These are phyloP conservation scores for Xerocomus spinulosus DNA, from an alignment of 768 basidiomycete genomes.

Conservation along the genomic window DNA sequence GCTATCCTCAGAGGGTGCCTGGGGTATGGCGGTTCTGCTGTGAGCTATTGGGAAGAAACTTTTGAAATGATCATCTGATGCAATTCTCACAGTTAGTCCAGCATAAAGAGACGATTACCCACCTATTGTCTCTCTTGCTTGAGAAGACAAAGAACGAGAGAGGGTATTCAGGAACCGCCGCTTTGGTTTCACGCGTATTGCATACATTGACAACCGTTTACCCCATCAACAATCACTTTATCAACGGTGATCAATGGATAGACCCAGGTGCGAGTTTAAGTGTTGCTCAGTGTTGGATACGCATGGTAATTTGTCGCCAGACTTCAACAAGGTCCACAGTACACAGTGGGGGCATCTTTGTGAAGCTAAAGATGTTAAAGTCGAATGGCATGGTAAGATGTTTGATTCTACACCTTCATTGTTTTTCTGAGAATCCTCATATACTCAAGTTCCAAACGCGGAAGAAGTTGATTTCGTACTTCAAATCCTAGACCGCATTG, in stretches of 20 bases:
- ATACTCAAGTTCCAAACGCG: slow-evolving; percentile 36
- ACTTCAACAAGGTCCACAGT: slow-evolving; percentile 59
- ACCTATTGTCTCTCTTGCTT: slow-evolving; percentile 58
- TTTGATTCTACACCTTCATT: not conserved
- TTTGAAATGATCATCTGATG: not conserved
- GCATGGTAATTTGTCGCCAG: slow-evolving; percentile 29
- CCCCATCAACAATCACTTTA: slow-evolving; percentile 71
- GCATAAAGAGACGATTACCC: slow-evolving; percentile 61
- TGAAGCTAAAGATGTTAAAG: slow-evolving; percentile 69
- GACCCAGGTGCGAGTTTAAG: slow-evolving; percentile 51
- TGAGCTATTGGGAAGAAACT: slow-evolving; percentile 30
- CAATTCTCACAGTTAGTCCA: slow-evolving; percentile 52
- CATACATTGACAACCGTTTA: slow-evolving; percentile 73
- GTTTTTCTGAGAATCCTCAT: slow-evolving; percentile 9
- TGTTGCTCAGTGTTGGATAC: slow-evolving; percentile 7
- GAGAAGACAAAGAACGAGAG: slow-evolving; percentile 85
- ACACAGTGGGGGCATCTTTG: slow-evolving; percentile 78
- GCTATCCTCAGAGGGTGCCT: slow-evolving; percentile 79
- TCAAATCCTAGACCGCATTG: slow-evolving; percentile 69
- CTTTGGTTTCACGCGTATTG: slow-evolving; percentile 70
- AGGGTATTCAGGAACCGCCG: slow-evolving; percentile 77
- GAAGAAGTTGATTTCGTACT: slow-evolving; percentile 78
- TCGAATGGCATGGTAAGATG: slow-evolving; percentile 82
- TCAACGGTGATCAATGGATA: slow-evolving; percentile 79
- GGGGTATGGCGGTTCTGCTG: slow-evolving; percentile 63